These are phyloP conservation scores for Penicillium longicatenatum DNA, from an alignment of 495 filamentous ascomycete species.

Conservation along the genomic window DNA sequence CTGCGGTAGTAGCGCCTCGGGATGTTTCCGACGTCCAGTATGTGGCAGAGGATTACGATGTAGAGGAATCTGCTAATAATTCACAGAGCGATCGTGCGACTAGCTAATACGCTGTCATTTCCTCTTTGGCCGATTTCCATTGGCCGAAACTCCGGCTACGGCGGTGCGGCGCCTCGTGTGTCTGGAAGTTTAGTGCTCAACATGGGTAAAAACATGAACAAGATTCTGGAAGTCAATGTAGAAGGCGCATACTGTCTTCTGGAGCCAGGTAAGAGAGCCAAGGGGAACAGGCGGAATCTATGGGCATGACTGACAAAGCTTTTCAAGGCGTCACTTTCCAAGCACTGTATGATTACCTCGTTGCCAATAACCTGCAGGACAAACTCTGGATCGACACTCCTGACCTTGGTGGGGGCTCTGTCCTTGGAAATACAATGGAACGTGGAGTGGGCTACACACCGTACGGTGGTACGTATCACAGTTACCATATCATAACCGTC, in stretches of 20 bases:
- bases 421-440: slow-evolving; percentile 59
- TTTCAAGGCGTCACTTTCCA: slow-evolving; percentile 62
- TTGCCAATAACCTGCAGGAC: slow-evolving; percentile 35
- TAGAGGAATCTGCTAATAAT: slow-evolving; percentile 16
- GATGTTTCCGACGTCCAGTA: slow-evolving; percentile 48
- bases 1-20: slow-evolving; percentile 50
- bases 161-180: slow-evolving; percentile 57
- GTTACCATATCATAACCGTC: no score
- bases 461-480: slow-evolving; percentile 27
- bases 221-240: slow-evolving; percentile 53
- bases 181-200: slow-evolving; percentile 56
- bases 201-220: slow-evolving; percentile 56
- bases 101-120: slow-evolving; percentile 19
- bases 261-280: slow-evolving; percentile 64
- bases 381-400: slow-evolving; percentile 36
- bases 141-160: slow-evolving; percentile 51
- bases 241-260: slow-evolving; percentile 55
- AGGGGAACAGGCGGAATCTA: neutral
- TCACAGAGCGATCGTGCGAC: neutral
- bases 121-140: slow-evolving; percentile 58
- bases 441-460: slow-evolving; percentile 60
- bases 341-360: slow-evolving; percentile 52
- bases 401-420: slow-evolving; percentile 58
- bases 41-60: slow-evolving; percentile 49
- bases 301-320: neutral